Evolutionary conservation across 164 flowering plant genomes (phyloP), one percentile per base, ranked within the genome.

Genomic region (Stephania japonica): DNA sequence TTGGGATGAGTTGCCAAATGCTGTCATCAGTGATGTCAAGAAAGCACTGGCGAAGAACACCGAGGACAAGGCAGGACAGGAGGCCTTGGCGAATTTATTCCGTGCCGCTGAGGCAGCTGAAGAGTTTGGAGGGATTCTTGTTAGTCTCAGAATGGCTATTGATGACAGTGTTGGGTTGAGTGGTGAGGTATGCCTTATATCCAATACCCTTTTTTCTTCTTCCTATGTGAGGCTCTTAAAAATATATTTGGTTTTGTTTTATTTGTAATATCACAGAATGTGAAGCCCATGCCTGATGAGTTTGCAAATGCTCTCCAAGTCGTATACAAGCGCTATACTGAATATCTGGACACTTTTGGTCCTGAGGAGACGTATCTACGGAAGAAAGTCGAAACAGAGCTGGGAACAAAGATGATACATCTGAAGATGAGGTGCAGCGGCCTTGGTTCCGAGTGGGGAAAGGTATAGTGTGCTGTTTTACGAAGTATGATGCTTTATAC

Each of bases 51-150:
- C 96, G 11, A 91, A 90, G 80, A 78, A 65, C 38, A 84, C 93
- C 7, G 91, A 87, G 66, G 99, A 95, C 78, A 83, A 86, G 78
- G 80, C 83, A 65, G 92, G 90, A 11, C 90, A 91, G 81, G 97
- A 90, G 76, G 82, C 72, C 62, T 78, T 93, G 77, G 80, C 69
- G 53, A 90, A 86, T 85, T 87, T 90, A 25, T 87, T 91, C 67
- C 88, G 94, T 66, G 90, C 99, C 42, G 98, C 99, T 71, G 96
- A 90, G 80, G 99, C 99, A 14, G 88, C 80, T 70, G 98, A 88
- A 81, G 89, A 90, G 75, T 93, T 93, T 72, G 69, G 76, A 27
- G 98, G 90, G 53, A 85, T 85, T 42, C 79, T 93, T 69, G 86
- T 84, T 18, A 74, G 87, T 41, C 72, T 94, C 73, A 92, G 85